Evolutionary conservation across 371 early-diverging fungal genomes (phyloP).

Genomic region (Syncephalastrum racemosum): DNA sequence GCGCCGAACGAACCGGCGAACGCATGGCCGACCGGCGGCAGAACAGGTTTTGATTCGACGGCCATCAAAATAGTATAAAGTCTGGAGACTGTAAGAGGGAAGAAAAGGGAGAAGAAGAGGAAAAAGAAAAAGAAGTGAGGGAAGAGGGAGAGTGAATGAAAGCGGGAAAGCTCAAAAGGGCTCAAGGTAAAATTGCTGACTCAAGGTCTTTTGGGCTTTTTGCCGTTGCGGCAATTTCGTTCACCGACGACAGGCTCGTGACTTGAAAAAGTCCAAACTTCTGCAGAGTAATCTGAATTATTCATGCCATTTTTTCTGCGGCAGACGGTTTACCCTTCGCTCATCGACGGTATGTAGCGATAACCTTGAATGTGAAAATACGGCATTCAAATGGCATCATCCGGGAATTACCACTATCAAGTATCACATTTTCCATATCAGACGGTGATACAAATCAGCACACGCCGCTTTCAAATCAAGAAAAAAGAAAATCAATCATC

Average conservation of each 20-base stretch:
- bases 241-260: too few species aligned
- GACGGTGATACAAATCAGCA: too few species aligned
- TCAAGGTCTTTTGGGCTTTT: constrained; percentile 15
- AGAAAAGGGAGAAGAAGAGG: constrained; percentile 13
- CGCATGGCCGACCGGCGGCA: constrained; percentile 91
- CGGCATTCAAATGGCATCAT: too few species aligned
- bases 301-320: not conserved
- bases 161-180: constrained; percentile 1
- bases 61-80: constrained; percentile 31
- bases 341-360: not conserved
- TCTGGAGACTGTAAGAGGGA: constrained; percentile 8
- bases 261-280: too few species aligned
- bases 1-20: constrained; percentile 92
- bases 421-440: too few species aligned
- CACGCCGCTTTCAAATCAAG: too few species aligned
- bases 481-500: too few species aligned
- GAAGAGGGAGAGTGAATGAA: constrained; percentile 1
- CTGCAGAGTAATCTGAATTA: not conserved
- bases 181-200: constrained; percentile 25
- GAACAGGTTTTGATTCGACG: constrained; percentile 51
- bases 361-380: not conserved
- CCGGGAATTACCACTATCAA: too few species aligned
- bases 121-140: constrained; percentile 15
- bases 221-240: too few species aligned
- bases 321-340: not conserved